Conservation (phyloP, 306 rosid species). For the Arachis hypogaea region DNA sequence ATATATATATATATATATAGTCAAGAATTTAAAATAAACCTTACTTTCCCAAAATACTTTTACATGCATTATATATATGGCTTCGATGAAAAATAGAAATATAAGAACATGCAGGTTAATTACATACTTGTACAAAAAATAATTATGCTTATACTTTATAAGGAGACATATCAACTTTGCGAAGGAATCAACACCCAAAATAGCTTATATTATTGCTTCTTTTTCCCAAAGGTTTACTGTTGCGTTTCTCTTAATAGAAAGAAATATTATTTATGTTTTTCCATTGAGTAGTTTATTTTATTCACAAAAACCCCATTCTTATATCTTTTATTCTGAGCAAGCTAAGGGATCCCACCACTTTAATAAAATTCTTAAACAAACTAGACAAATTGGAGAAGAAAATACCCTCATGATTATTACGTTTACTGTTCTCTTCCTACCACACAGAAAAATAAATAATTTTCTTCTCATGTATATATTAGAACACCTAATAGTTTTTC, state of each 20-base stretch:
- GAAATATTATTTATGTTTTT: neutral
- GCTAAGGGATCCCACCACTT: neutral
- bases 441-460: neutral
- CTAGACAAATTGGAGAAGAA: neutral
- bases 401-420: conserved; percentile 9
- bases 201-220: too few relatives aligned
- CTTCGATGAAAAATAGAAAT: neutral
- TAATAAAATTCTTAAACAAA: neutral
- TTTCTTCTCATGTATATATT: too few relatives aligned
- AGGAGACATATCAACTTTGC: neutral
- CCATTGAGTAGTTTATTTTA: conserved; percentile 5
- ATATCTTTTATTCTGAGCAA: neutral
- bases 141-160: neutral
- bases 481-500: too few relatives aligned
- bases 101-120: neutral
- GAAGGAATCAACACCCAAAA: neutral
- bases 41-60: too few relatives aligned
- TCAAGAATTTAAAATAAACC: too few relatives aligned
- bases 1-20: too few relatives aligned
- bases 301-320: neutral
- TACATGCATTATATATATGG: neutral
- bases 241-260: neutral
- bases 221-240: too few relatives aligned
- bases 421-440: neutral
- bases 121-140: neutral